Evolutionary conservation across 495 filamentous ascomycete genomes (phyloP), one percentile per base, ranked within the genome.

Genomic region (Penicillium angulare): DNA sequence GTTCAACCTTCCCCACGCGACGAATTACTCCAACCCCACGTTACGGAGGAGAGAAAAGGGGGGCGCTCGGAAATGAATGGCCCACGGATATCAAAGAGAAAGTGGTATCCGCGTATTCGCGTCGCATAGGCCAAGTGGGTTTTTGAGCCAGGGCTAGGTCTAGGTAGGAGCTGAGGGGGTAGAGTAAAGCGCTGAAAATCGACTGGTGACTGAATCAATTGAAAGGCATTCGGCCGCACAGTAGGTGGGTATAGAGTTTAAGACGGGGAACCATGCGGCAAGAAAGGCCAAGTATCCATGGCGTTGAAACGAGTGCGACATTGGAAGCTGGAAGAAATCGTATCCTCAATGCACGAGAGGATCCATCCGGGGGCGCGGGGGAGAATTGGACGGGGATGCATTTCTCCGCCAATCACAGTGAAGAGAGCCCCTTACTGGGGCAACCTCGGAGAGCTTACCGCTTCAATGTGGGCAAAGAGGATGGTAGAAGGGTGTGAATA

Each of bases 341-440:
- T 6, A 16, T 23, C 50, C 39, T 36, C 38, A 43, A 52, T 45
- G 50, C 5, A 35, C 16, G 15, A 16, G 34, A 49, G 41, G 44
- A 57, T 55, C 42, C 50, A 49, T 50, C 48, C 34, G 44, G 39
- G 41, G 42, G 52, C 55, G 59, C 59, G 62, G 59, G 62, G 47
- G 56, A 52, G 42, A 16, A 27, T 40, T 49, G 33, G 50, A 56
- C 61, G 59, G 62, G 42, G 47, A 47, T 50, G 43, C 27, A 52
- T 69, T 73, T 61, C 59, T 73, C 70, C 70, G 65, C 70, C 70
- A 73, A 73, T 73, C 55, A 68, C 15, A 18, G 21, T 12, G 26
- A 13, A 34, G 43, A 23, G 22, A 15, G 21, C 15, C 22, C 22
- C 5, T 31, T n/a, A n/a, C 27, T 31, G 27, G 27, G 27, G 21